phyloP scores from a whole-genome alignment of 148 eudicot species.

The Cornus controversa region DNA sequence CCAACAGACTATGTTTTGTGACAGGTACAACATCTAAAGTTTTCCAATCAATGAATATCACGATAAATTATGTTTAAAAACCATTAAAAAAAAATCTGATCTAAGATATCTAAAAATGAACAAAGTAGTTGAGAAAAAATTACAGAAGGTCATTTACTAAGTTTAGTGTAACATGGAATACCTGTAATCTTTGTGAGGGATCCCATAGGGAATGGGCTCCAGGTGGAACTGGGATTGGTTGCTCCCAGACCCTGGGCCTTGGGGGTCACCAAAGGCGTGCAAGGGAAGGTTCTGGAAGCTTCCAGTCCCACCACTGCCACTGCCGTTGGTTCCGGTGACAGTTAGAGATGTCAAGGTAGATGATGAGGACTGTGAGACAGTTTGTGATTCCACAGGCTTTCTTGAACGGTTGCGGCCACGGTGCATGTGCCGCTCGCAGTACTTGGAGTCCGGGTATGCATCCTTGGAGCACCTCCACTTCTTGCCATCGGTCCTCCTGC shows the following conservation, averaged over 20 bases:
- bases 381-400: constrained; percentile 40
- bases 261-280: not conserved
- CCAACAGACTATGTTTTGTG: not conserved
- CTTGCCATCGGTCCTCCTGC: constrained; percentile 39
- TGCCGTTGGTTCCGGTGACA: not conserved
- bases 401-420: constrained; percentile 41
- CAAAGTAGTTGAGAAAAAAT: not conserved
- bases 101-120: not conserved
- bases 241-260: not conserved
- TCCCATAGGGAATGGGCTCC: constrained; percentile 27
- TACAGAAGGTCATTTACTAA: not conserved
- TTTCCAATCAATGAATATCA: too few relatives aligned
- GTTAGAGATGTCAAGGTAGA: not conserved
- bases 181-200: constrained; percentile 15
- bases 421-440: constrained; percentile 44
- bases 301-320: not conserved
- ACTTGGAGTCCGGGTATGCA: constrained; percentile 33
- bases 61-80: too few relatives aligned
- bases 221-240: constrained; percentile 15
- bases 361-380: constrained; percentile 4
- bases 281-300: not conserved
- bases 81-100: too few relatives aligned
- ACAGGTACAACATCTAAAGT: not conserved
- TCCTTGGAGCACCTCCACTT: constrained; percentile 41
- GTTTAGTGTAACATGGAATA: not conserved